These are phyloP conservation scores for Thalassiosira profunda DNA, from an alignment of 108 stramenopile species.

Conservation along the genomic window DNA sequence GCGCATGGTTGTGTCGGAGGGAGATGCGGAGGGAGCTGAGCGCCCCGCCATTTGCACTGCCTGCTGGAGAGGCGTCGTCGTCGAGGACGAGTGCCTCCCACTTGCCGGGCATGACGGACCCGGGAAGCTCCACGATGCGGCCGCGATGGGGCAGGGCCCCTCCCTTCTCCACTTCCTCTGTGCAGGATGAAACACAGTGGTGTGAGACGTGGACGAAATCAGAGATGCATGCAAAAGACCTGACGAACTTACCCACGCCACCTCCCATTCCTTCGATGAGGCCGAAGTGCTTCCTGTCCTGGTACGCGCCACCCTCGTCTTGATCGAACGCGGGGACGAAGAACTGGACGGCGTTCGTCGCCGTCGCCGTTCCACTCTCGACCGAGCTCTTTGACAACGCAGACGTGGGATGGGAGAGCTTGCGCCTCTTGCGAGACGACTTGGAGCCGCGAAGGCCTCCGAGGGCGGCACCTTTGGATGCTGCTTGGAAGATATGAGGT, in stretches of 20 bases:
- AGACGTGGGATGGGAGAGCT: too few relatives aligned
- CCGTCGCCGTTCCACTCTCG: too few relatives aligned
- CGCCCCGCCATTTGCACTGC: neutral
- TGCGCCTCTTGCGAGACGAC: too few relatives aligned
- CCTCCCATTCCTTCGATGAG: conserved; percentile 40
- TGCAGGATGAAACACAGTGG: neutral
- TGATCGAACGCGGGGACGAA: conserved; percentile 14
- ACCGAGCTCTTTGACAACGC: too few relatives aligned
- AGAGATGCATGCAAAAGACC: neutral
- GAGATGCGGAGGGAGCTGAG: conserved; percentile 5
- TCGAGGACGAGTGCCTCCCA: conserved; percentile 23
- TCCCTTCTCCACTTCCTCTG: conserved; percentile 22
- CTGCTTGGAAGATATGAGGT: too few relatives aligned
- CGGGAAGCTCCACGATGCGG: conserved; percentile 35
- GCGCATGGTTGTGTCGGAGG: conserved; percentile 21
- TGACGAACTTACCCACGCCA: conserved; percentile 25
- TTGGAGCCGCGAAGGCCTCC: too few relatives aligned
- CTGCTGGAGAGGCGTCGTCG: neutral
- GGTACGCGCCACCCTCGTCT: conserved; percentile 8
- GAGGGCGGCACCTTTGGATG: too few relatives aligned
- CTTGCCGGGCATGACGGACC: conserved; percentile 24
- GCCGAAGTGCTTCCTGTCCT: conserved; percentile 32
- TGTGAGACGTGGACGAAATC: too few relatives aligned
- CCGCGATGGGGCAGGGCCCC: conserved; percentile 25
- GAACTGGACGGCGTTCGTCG: conserved; percentile 18